A percentile compares a stretch with the other conserved stretches of the same genome.
These are phyloP conservation scores for Arabidopsis suecica DNA, from an alignment of 345 rosid genomes.

Conservation along the genomic window DNA sequence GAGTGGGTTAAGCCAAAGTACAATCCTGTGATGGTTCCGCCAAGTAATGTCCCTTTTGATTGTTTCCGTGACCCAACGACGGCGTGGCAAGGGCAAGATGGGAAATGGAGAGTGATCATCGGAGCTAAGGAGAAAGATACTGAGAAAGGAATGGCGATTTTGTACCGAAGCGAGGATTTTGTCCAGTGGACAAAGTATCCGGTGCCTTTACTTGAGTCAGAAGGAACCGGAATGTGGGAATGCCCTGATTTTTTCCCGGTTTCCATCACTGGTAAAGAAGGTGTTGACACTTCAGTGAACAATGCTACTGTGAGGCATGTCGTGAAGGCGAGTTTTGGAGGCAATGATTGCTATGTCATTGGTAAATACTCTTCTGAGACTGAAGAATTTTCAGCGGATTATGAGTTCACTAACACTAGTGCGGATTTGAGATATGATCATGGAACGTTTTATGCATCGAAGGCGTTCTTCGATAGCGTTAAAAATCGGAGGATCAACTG, in stretches of 20 bases:
- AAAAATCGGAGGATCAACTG: slow-evolving; percentile 66
- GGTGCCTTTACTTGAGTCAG: slow-evolving; percentile 46
- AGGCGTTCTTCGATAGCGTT: slow-evolving; percentile 62
- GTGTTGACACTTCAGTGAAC: slow-evolving; percentile 56
- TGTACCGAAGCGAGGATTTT: slow-evolving; percentile 62
- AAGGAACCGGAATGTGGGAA: slow-evolving; percentile 68
- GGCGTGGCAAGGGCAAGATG: slow-evolving; percentile 69
- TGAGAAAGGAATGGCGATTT: slow-evolving; percentile 40
- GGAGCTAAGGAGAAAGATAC: slow-evolving; percentile 5
- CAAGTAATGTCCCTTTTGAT: slow-evolving; percentile 20
- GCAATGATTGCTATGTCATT: slow-evolving; percentile 57
- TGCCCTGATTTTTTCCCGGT: slow-evolving; percentile 74
- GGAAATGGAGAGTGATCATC: slow-evolving; percentile 21
- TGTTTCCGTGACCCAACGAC: slow-evolving; percentile 75
- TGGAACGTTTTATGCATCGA: slow-evolving; percentile 72
- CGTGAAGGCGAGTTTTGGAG: slow-evolving; percentile 56
- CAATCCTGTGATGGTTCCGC: slow-evolving; percentile 66
- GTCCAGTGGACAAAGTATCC: slow-evolving; percentile 46
- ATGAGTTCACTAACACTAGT: slow-evolving; percentile 48
- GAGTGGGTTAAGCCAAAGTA: slow-evolving; percentile 61
- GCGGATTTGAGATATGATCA: slow-evolving; percentile 63
- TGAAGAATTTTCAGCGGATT: slow-evolving; percentile 51
- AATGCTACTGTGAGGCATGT: slow-evolving; percentile 55
- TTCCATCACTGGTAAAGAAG: slow-evolving; percentile 38
- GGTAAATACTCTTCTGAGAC: slow-evolving; percentile 56